phyloP scores from a whole-genome alignment of 1,284 basidiomycete genomes.

The Leccinum pachyderme region DNA sequence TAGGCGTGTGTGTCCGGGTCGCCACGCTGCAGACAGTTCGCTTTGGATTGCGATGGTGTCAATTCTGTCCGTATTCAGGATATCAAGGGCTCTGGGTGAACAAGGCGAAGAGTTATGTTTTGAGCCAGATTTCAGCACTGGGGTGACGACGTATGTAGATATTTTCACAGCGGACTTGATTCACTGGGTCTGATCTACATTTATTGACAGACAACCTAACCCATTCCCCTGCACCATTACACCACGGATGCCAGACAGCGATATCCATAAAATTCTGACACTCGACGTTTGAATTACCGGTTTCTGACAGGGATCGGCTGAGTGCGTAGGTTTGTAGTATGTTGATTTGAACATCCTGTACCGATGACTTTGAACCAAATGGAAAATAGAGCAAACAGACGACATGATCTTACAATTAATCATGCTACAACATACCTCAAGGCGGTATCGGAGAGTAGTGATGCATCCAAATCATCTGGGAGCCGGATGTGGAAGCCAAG shows the following conservation, averaged over 20 bases:
- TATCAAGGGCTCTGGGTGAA: slow-evolving; percentile 16
- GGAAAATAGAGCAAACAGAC: not conserved
- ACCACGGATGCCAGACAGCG: slow-evolving; percentile 1
- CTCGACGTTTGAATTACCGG: not conserved
- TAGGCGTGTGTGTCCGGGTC: slow-evolving; percentile 28
- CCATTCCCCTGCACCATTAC: slow-evolving; percentile 24
- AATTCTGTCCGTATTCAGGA: slow-evolving; percentile 21
- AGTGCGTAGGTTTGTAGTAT: not conserved
- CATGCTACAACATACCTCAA: no score
- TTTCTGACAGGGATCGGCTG: not conserved
- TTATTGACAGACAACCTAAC: slow-evolving; percentile 16
- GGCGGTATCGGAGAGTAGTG: no score
- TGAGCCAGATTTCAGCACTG: slow-evolving; percentile 14
- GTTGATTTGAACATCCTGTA: not conserved
- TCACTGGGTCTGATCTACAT: not conserved
- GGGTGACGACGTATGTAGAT: slow-evolving; percentile 15
- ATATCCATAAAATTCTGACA: slow-evolving; percentile 4
- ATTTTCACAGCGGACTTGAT: not conserved
- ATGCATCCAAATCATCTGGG: no score
- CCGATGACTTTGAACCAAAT: not conserved
- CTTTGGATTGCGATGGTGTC: slow-evolving; percentile 24
- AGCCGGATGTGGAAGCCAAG: no score
- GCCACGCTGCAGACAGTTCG: slow-evolving; percentile 23
- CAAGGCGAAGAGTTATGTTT: slow-evolving; percentile 19
- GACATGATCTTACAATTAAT: no score